Evolutionary conservation across 2,329 filamentous ascomycete genomes (phyloP).

Genomic region (Ilyonectria robusta): DNA sequence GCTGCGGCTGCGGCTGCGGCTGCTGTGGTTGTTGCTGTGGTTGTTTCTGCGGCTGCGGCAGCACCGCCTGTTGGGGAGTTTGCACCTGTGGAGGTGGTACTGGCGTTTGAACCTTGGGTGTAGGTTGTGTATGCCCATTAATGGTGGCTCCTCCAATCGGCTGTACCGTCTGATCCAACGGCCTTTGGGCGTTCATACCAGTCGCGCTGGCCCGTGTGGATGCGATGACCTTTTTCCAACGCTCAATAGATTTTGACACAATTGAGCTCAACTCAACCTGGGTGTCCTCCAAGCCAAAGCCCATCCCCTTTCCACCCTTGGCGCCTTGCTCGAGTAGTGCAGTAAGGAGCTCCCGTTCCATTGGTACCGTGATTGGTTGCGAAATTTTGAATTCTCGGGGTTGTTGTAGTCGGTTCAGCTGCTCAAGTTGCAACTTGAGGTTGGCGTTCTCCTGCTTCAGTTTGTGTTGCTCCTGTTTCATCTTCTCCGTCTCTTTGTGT

Average conservation of each 20-base stretch:
- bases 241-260: conserved; percentile 69
- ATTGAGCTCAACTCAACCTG: conserved; percentile 66
- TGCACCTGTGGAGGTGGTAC: conserved; percentile 34
- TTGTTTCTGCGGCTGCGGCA: conserved; percentile 37
- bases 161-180: conserved; percentile 58
- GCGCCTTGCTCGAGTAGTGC: conserved; percentile 63
- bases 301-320: conserved; percentile 58
- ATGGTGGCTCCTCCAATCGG: conserved; percentile 38
- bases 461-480: conserved; percentile 65
- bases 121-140: conserved; percentile 37
- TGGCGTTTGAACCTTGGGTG: conserved; percentile 40
- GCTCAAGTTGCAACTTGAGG: conserved; percentile 71
- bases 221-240: conserved; percentile 74
- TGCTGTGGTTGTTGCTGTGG: conserved; percentile 39
- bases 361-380: conserved; percentile 65
- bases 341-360: conserved; percentile 64
- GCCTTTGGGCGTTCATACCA: conserved; percentile 66
- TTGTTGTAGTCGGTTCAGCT: conserved; percentile 71
- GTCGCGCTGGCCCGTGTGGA: conserved; percentile 60
- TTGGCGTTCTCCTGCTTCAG: conserved; percentile 71
- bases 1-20: conserved; percentile 30
- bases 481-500: conserved; percentile 67
- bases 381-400: conserved; percentile 71
- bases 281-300: conserved; percentile 65
- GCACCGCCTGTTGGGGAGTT: conserved; percentile 15